Evolutionary conservation across 805 yeast species (phyloP).

Genomic region (Candida odintsovae): DNA sequence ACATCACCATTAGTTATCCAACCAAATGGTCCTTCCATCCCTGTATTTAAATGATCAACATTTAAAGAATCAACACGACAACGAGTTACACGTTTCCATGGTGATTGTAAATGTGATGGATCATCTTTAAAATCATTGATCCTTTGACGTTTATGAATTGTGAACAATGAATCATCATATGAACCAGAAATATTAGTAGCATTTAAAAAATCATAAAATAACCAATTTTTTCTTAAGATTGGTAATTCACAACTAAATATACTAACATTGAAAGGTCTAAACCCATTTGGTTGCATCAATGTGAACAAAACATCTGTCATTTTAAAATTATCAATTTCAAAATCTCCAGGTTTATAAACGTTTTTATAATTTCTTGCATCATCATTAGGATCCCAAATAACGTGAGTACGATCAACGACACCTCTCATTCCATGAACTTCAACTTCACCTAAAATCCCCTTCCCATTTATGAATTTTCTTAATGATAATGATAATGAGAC

Average conservation of each 20-base stretch:
- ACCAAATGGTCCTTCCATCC: slow-evolving; percentile 91
- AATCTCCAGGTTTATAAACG: slow-evolving; percentile 77
- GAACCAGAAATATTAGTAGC: slow-evolving; percentile 85
- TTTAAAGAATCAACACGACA: slow-evolving; percentile 79
- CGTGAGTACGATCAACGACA: slow-evolving; percentile 85
- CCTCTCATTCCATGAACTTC: slow-evolving; percentile 86
- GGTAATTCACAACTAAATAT: slow-evolving; percentile 83
- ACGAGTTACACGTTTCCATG: slow-evolving; percentile 64
- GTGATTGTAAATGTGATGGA: slow-evolving; percentile 13
- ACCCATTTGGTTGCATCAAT: slow-evolving; percentile 71
- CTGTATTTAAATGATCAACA: slow-evolving; percentile 85
- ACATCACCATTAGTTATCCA: slow-evolving; percentile 94
- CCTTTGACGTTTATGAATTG: slow-evolving; percentile 75
- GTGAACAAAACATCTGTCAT: slow-evolving; percentile 85
- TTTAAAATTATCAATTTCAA: slow-evolving; percentile 77
- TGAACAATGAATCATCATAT: slow-evolving; percentile 88
- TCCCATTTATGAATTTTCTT: slow-evolving; percentile 83
- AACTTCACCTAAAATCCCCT: slow-evolving; percentile 77
- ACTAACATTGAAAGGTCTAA: slow-evolving; percentile 81
- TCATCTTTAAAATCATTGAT: slow-evolving; percentile 38
- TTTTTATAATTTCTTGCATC: slow-evolving; percentile 79
- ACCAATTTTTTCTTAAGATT: slow-evolving; percentile 84
- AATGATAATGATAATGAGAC: slow-evolving; percentile 77
- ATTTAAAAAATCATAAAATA: slow-evolving; percentile 78
- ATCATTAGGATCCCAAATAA: slow-evolving; percentile 74